Conservation (phyloP, 768 basidiomycete genomes). For the Coprinopsis strossmayeri region DNA sequence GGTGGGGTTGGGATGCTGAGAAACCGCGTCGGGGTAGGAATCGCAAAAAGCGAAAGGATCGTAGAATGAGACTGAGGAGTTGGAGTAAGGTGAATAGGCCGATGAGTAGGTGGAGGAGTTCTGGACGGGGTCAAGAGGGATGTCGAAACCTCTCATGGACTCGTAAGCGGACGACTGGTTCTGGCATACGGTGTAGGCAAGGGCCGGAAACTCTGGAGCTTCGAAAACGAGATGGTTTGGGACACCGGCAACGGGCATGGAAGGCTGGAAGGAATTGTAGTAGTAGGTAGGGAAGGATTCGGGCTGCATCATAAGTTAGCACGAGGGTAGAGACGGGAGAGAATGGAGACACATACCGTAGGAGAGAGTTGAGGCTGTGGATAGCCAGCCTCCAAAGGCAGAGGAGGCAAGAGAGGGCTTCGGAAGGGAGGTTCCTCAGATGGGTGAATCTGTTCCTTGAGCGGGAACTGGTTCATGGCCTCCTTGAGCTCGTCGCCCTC, state of each 20-base stretch:
- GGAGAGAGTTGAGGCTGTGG: background rate
- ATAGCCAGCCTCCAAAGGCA: slow-evolving; percentile 1
- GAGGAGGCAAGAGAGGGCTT: slow-evolving; percentile 24
- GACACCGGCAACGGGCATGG: no score
- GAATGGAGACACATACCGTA: background rate
- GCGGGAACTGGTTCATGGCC: slow-evolving; percentile 26
- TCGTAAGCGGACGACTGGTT: background rate
- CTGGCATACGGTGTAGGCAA: background rate
- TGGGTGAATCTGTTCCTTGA: background rate
- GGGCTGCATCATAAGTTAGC: background rate
- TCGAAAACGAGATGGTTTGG: background rate
- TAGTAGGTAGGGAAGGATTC: background rate
- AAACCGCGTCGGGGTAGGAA: background rate
- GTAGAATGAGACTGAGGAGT: background rate
- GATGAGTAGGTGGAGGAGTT: background rate
- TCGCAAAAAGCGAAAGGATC: background rate
- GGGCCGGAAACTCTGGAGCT: background rate
- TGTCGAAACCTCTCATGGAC: background rate
- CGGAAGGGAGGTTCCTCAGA: slow-evolving; percentile 18
- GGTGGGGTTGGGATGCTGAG: background rate
- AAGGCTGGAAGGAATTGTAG: background rate
- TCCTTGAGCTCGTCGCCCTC: slow-evolving; percentile 39
- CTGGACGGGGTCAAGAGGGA: background rate
- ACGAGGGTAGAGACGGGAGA: background rate
- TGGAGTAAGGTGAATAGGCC: background rate